Base-by-base conservation (phyloP, 306 rosid species). In the Cicer yamashitae region DNA sequence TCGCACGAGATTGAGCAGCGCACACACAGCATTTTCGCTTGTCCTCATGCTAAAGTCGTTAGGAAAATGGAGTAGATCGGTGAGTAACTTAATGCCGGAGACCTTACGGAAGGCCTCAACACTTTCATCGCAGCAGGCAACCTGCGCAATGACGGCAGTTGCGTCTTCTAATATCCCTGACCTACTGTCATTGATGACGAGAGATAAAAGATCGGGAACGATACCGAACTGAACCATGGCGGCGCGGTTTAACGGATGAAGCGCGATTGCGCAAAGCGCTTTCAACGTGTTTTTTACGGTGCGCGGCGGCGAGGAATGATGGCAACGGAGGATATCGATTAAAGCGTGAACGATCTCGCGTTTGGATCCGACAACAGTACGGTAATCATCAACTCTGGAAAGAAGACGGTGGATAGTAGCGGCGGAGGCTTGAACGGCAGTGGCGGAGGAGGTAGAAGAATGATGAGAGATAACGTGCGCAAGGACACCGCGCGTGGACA, bases 121-220 rank as follows among this genome's bases (percentile, higher is more conserved):
- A 67, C 97, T 88, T 66, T 94, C 99, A n/a, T 88, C 96, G 71
- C 97, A 94, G 1, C 97, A 97, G 1, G 97, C 97, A 4, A 94
- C 83, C 83, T 94, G 99, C 4, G 99, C 96, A 0, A 94, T 73
- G 14, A 94, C 99, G 14, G 99, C 97, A 15, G 99, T 88, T 0
- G 96, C 87, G 17, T 94, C 99, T 81, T 94, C 99, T 14, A 90
- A 85, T 18, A 94, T 82, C 46, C 99, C 99, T 0, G 81, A 77
- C 58, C 90, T 73, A 4, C 90, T 82, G 18, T 85, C 99, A 82
- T 84, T 84, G 1, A 82, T 57, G 0, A 89, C 76, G 1, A 90
- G 54, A 0, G 88, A 67, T 41, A 94, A 94, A 1, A 94, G 82
- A 38, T 88, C 85, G 8, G 91, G 86, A 8, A 90, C 87, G 7